Evolutionary conservation across 2,329 filamentous ascomycete genomes (phyloP).

Genomic region (Ophidiomyces ophidiicola): DNA sequence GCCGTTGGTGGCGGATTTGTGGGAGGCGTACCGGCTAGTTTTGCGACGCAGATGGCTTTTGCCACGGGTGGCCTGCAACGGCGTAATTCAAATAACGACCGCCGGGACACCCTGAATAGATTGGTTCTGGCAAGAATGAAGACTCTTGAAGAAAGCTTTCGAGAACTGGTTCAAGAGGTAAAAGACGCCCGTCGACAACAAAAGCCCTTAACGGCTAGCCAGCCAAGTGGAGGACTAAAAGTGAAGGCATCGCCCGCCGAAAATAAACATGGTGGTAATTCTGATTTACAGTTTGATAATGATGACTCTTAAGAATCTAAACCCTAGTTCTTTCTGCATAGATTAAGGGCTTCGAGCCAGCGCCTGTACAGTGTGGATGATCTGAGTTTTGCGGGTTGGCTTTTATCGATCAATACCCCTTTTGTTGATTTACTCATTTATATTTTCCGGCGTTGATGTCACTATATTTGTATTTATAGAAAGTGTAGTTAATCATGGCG

Average conservation of each 20-base stretch:
- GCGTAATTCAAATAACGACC: slow-evolving; percentile 32
- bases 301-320: no score
- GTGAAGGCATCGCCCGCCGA: neutral
- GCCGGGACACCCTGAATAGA: slow-evolving; percentile 62
- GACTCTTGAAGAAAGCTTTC: slow-evolving; percentile 79
- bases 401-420: no score
- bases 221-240: neutral
- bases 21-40: slow-evolving; percentile 53
- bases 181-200: slow-evolving; percentile 40
- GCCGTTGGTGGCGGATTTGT: slow-evolving; percentile 51
- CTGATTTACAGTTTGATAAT: slow-evolving; percentile 5
- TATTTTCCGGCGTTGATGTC: neutral
- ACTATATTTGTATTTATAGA: neutral
- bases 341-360: no score
- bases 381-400: no score
- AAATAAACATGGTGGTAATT: neutral
- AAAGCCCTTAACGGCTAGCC: neutral
- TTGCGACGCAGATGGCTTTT: slow-evolving; percentile 69
- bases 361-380: no score
- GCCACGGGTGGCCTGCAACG: slow-evolving; percentile 50
- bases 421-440: neutral
- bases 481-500: no score
- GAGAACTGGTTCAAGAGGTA: slow-evolving; percentile 73
- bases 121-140: slow-evolving; percentile 85
- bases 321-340: slow-evolving; percentile 8